A percentile compares a stretch with the other conserved stretches of the same genome.
These are phyloP conservation scores for Malassezia caprae DNA, from an alignment of 1,284 basidiomycete genomes.

Conservation along the genomic window DNA sequence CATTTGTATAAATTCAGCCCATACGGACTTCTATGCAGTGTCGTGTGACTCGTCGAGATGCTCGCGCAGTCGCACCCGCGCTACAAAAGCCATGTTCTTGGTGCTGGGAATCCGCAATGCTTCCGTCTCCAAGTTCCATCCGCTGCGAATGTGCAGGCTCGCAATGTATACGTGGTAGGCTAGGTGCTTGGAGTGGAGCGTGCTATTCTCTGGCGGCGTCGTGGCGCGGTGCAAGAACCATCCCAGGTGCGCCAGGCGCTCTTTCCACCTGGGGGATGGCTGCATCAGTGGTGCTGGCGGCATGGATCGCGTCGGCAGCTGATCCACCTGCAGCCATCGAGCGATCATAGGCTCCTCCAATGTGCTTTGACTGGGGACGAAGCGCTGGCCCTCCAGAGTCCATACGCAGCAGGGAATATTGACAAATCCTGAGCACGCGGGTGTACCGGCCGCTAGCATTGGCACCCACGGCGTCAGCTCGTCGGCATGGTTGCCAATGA, in stretches of 20 bases:
- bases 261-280: neutral
- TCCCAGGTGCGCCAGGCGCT: neutral
- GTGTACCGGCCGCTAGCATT: constrained; percentile 33
- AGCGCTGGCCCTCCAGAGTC: constrained; percentile 47
- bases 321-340: neutral
- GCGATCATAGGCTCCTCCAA: neutral
- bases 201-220: neutral
- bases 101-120: constrained; percentile 79
- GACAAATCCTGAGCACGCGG: constrained; percentile 57
- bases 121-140: constrained; percentile 80
- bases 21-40: too few species aligned
- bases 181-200: constrained; percentile 43
- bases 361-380: constrained; percentile 34
- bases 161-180: constrained; percentile 48
- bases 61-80: neutral
- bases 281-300: neutral
- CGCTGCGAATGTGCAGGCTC: constrained; percentile 53
- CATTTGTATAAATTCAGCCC: too few species aligned
- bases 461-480: constrained; percentile 63
- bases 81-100: constrained; percentile 79
- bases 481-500: constrained; percentile 92
- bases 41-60: too few species aligned
- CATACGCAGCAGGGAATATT: constrained; percentile 78
- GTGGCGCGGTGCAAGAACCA: constrained; percentile 11
- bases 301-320: constrained; percentile 4